A percentile compares a stretch with the other conserved stretches of the same genome.
Conservation (phyloP, 805 yeast species). For the Saccharomycopsis sp. region DNA sequence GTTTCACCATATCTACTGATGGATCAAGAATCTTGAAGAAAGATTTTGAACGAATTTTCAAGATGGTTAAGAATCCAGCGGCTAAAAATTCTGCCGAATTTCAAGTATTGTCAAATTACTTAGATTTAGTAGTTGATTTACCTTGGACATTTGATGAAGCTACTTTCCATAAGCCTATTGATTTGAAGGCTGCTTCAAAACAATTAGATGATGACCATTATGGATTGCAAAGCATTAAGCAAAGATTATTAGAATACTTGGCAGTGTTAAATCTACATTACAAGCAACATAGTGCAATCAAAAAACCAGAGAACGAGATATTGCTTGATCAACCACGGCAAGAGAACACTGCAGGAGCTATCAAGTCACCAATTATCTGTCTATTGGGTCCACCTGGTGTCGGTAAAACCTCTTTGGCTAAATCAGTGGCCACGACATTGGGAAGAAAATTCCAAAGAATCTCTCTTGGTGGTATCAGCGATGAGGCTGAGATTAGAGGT, state of each 20-base stretch:
- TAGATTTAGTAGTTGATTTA: slow-evolving; percentile 58
- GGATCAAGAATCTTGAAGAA: slow-evolving; percentile 35
- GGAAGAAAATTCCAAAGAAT: slow-evolving; percentile 72
- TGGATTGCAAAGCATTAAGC: slow-evolving; percentile 69
- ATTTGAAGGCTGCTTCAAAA: slow-evolving; percentile 45
- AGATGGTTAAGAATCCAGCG: slow-evolving; percentile 30
- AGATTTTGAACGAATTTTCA: slow-evolving; percentile 49
- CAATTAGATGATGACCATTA: slow-evolving; percentile 70
- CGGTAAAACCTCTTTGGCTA: slow-evolving; percentile 83
- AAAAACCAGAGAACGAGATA: not conserved
- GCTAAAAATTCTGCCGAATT: slow-evolving; percentile 54
- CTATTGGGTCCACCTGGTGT: slow-evolving; percentile 93
- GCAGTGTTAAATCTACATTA: slow-evolving; percentile 60
- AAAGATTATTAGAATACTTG: slow-evolving; percentile 67
- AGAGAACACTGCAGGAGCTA: slow-evolving; percentile 11
- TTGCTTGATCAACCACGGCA: slow-evolving; percentile 2
- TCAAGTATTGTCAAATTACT: slow-evolving; percentile 56
- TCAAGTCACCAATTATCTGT: slow-evolving; percentile 62
- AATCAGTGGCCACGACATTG: slow-evolving; percentile 68
- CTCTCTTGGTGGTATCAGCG: slow-evolving; percentile 81
- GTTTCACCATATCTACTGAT: slow-evolving; percentile 26
- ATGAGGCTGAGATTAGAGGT: slow-evolving; percentile 85
- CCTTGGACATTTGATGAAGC: slow-evolving; percentile 52
- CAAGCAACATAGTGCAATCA: slow-evolving; percentile 22
- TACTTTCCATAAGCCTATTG: slow-evolving; percentile 25